Percentiles rank a stretch among this genome's conserved stretches.
phyloP scores from a whole-genome alignment of 2,329 filamentous ascomycete species.

The Calonectria pauciramosa region DNA sequence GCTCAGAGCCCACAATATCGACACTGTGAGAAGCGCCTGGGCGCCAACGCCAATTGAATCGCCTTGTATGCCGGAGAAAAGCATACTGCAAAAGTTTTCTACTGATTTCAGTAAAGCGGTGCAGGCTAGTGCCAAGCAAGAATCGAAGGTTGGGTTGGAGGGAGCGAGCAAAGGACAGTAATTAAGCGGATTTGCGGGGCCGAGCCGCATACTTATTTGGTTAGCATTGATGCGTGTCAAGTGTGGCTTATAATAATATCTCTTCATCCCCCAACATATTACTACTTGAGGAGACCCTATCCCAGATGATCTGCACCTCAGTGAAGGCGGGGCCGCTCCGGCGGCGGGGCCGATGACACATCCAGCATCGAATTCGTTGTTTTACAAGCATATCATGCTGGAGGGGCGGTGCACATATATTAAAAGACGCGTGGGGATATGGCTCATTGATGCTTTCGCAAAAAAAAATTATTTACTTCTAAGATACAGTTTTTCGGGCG shows the following conservation, averaged over 20 bases:
- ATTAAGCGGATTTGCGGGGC: neutral
- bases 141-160: neutral
- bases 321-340: neutral
- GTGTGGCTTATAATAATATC: neutral
- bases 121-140: neutral
- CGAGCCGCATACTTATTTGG: neutral
- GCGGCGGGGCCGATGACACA: neutral
- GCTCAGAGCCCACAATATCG: too few relatives aligned
- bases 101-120: neutral
- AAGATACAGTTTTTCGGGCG: neutral
- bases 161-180: neutral
- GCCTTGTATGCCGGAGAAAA: neutral
- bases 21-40: neutral
- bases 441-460: too few relatives aligned
- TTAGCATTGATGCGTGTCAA: too few relatives aligned
- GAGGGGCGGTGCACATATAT: neutral
- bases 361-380: neutral
- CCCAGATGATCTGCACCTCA: neutral
- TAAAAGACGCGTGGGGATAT: neutral
- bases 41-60: neutral
- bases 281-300: neutral
- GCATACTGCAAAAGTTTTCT: neutral
- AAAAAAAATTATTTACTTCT: neutral
- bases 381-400: neutral
- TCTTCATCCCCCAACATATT: neutral